Evolutionary conservation across 1,284 basidiomycete genomes (phyloP).

Genomic region (Inonotus hispidus): DNA sequence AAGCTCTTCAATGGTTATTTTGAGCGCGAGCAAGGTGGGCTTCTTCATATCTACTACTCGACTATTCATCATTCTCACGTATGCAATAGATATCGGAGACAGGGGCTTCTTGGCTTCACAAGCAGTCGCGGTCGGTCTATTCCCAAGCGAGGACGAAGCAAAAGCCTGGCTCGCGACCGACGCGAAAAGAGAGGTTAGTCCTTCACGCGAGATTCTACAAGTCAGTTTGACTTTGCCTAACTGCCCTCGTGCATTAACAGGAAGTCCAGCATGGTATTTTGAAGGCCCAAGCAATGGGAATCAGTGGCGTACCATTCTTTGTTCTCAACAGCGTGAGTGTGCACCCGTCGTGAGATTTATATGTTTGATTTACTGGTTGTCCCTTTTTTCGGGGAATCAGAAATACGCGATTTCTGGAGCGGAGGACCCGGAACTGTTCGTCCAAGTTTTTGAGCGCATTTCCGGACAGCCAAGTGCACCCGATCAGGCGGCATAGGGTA

Average conservation of each 20-base stretch:
- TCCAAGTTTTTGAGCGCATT: slow-evolving; percentile 15
- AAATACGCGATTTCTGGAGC: slow-evolving; percentile 18
- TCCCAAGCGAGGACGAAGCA: slow-evolving; percentile 9
- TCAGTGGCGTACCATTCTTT: slow-evolving; percentile 17
- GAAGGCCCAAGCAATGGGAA: slow-evolving; percentile 10
- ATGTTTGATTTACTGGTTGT: background rate
- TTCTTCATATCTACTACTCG: background rate
- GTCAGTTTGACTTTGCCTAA: background rate
- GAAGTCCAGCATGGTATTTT: slow-evolving; percentile 12
- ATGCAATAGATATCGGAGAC: slow-evolving; percentile 12
- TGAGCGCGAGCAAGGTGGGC: slow-evolving; percentile 16
- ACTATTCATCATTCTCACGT: background rate
- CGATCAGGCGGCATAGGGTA: background rate
- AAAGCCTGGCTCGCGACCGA: slow-evolving; percentile 13
- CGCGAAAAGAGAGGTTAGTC: slow-evolving; percentile 12
- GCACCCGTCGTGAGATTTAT: background rate
- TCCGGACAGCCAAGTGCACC: background rate
- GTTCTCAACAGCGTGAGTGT: slow-evolving; percentile 15
- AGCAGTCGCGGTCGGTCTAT: slow-evolving; percentile 7
- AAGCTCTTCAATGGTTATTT: slow-evolving; percentile 17
- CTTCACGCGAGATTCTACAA: background rate
- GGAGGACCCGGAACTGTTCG: slow-evolving; percentile 16
- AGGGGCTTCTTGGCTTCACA: slow-evolving; percentile 13
- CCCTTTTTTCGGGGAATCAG: background rate
- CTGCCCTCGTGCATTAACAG: background rate